phyloP scores from a whole-genome alignment of 2,329 filamentous ascomycete genomes.

The Didymosphaeria variabile region DNA sequence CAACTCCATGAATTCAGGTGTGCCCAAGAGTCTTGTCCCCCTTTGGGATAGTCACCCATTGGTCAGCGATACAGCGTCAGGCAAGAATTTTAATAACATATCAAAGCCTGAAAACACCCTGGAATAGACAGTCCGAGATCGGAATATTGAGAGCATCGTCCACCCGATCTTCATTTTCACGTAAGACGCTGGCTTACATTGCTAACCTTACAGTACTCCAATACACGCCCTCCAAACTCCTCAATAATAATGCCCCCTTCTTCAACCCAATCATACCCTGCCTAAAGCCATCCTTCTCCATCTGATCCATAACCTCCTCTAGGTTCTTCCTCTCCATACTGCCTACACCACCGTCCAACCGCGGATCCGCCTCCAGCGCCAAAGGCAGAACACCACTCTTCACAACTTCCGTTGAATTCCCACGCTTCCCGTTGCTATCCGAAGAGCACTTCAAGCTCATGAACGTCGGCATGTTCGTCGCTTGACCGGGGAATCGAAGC shows the following conservation, averaged over 20 bases:
- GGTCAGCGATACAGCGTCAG: too few relatives aligned
- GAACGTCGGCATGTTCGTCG: slow-evolving; percentile 30
- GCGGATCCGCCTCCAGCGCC: slow-evolving; percentile 19
- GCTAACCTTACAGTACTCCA: not conserved
- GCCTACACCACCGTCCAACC: slow-evolving; percentile 36
- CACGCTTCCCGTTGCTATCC: slow-evolving; percentile 14
- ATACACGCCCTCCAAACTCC: not conserved
- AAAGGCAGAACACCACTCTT: slow-evolving; percentile 12
- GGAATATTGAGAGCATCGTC: too few relatives aligned
- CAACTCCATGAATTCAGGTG: too few relatives aligned
- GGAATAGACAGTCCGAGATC: too few relatives aligned
- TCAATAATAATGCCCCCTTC: slow-evolving; percentile 41
- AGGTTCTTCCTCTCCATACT: slow-evolving; percentile 32
- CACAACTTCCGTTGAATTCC: slow-evolving; percentile 15
- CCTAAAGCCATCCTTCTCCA: slow-evolving; percentile 38
- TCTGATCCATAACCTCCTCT: slow-evolving; percentile 29
- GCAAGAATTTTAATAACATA: too few relatives aligned
- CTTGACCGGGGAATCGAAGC: slow-evolving; percentile 38
- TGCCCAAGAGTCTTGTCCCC: too few relatives aligned
- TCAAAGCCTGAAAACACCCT: too few relatives aligned
- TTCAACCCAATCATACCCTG: slow-evolving; percentile 45
- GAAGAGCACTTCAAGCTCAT: slow-evolving; percentile 36
- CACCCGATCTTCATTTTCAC: too few relatives aligned
- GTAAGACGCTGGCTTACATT: not conserved
- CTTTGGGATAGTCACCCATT: too few relatives aligned